phyloP scores from a whole-genome alignment of 2,329 filamentous ascomycete genomes.

The Apiospora hydei region DNA sequence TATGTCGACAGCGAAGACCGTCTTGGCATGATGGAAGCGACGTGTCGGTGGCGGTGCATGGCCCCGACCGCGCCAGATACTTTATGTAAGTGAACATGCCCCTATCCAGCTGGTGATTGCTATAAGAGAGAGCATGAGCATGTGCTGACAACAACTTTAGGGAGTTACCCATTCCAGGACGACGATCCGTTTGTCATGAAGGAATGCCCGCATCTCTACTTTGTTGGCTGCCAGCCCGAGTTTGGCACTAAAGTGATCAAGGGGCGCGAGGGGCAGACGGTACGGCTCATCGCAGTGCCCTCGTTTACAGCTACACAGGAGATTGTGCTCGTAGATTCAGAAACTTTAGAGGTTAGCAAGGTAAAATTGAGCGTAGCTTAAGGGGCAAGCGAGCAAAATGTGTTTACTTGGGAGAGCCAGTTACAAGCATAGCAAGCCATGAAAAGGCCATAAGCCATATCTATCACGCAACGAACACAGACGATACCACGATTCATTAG shows the following conservation, averaged over 20 bases:
- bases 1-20: slow-evolving; percentile 83
- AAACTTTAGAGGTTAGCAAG: slow-evolving; percentile 80
- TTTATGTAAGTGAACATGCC: slow-evolving; percentile 70
- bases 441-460: not conserved
- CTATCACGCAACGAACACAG: not conserved
- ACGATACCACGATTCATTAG: slow-evolving; percentile 12
- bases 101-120: not conserved
- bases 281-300: slow-evolving; percentile 84
- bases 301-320: slow-evolving; percentile 81
- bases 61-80: slow-evolving; percentile 97
- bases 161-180: slow-evolving; percentile 96
- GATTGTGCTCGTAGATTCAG: slow-evolving; percentile 82
- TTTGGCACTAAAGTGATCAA: slow-evolving; percentile 77
- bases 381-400: not conserved
- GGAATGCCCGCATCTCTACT: slow-evolving; percentile 87
- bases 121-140: not conserved
- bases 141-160: slow-evolving; percentile 50
- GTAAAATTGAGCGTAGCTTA: slow-evolving; percentile 59
- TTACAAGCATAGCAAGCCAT: slow-evolving; percentile 1
- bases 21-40: slow-evolving; percentile 90
- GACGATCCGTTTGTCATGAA: slow-evolving; percentile 90
- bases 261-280: slow-evolving; percentile 70
- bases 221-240: slow-evolving; percentile 83
- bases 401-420: slow-evolving; percentile 11
- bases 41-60: slow-evolving; percentile 89